These are phyloP conservation scores for Collybiopsis luxurians DNA, from an alignment of 768 basidiomycete genomes.

Conservation along the genomic window DNA sequence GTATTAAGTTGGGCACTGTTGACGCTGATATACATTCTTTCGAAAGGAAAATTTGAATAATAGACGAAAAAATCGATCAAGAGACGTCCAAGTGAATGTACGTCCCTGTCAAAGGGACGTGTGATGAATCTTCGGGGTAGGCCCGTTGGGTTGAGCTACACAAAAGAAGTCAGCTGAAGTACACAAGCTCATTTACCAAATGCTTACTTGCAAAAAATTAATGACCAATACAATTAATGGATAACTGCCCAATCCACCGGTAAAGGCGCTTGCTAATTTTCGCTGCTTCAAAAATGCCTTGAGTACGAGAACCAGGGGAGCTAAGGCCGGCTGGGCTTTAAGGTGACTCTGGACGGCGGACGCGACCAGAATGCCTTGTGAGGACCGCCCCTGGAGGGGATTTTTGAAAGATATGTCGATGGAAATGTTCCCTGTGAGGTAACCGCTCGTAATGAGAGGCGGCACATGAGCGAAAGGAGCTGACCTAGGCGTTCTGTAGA, in stretches of 20 bases:
- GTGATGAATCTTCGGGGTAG: slow-evolving; percentile 41
- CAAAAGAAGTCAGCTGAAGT: neutral
- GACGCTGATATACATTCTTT: slow-evolving; percentile 37
- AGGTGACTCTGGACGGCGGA: slow-evolving; percentile 52
- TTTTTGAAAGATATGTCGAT: slow-evolving; percentile 71
- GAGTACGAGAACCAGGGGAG: slow-evolving; percentile 57
- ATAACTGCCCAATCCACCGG: slow-evolving; percentile 66
- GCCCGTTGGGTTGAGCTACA: slow-evolving; percentile 62
- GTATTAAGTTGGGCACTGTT: neutral
- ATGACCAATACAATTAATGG: slow-evolving; percentile 60
- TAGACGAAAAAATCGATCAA: slow-evolving; percentile 65
- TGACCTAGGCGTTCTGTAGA: slow-evolving; percentile 40
- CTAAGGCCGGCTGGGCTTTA: slow-evolving; percentile 52
- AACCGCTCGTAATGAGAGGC: neutral
- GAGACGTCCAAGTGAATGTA: slow-evolving; percentile 49
- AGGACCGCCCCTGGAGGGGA: slow-evolving; percentile 20
- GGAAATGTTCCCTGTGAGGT: slow-evolving; percentile 44
- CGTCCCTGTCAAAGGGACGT: slow-evolving; percentile 43
- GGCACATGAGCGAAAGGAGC: slow-evolving; percentile 1
- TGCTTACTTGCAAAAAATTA: slow-evolving; percentile 73
- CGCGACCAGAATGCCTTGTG: slow-evolving; percentile 30
- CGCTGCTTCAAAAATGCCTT: slow-evolving; percentile 61
- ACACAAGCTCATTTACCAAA: no score
- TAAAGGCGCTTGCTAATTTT: slow-evolving; percentile 60
- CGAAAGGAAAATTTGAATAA: slow-evolving; percentile 51